phyloP scores from a whole-genome alignment of 73 alveolate species.

The Paramecium octaurelia region DNA sequence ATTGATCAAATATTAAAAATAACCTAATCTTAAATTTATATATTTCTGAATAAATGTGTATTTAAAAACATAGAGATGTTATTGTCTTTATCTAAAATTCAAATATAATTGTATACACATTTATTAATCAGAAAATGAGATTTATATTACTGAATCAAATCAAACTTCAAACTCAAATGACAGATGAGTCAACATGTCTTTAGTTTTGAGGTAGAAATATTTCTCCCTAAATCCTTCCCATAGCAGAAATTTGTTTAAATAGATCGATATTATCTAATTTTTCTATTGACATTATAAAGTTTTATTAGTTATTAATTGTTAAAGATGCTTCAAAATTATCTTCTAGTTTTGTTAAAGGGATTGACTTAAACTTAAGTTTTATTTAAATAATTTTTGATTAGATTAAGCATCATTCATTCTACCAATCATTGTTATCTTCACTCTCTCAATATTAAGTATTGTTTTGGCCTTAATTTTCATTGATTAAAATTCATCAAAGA shows the following conservation, averaged over 20 bases:
- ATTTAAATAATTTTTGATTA: not conserved
- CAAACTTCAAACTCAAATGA: not conserved
- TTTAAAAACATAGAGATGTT: no score
- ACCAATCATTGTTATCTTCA: not conserved
- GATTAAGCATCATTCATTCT: not conserved
- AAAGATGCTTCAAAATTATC: not conserved
- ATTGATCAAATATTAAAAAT: no score
- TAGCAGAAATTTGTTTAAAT: not conserved
- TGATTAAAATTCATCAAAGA: not conserved
- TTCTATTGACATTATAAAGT: not conserved
- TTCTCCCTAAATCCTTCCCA: not conserved
- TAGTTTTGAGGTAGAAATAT: not conserved
- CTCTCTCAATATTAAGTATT: not conserved
- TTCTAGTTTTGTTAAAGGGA: not conserved
- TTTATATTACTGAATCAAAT: not conserved
- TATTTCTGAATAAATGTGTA: no score
- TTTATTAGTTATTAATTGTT: not conserved
- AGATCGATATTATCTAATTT: not conserved
- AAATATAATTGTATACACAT: no score
- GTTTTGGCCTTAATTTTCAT: not conserved
- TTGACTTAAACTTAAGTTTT: not conserved
- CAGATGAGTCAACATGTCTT: not conserved
- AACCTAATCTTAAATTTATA: no score
- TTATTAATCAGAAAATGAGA: not conserved
- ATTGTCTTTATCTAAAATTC: no score